Evolutionary conservation across 75 land plant species (phyloP), one percentile per base, ranked within the genome.

Genomic region (Selaginella moellendorffii): DNA sequence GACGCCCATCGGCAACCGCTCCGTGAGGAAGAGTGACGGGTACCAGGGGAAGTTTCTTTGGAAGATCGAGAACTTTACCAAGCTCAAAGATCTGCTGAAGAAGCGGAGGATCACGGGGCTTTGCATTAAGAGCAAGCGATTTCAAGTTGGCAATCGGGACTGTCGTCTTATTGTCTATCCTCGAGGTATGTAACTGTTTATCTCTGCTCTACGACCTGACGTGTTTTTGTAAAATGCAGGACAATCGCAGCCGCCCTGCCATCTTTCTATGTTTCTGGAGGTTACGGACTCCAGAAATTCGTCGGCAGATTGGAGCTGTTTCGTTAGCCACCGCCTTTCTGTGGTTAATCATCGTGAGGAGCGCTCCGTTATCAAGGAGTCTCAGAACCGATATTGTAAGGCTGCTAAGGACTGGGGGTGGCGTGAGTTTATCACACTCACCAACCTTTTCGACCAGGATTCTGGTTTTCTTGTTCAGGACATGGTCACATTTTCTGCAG

Each of bases 321-420:
- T 93, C 81, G 98, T 93, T 28, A 88, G 87, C 67, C 96, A 93
- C 59, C 81, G 96, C 1, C 61, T 93, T 54, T 88, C 96, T 24
- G 90, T 93, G 27, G 90, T 88, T 54, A 89, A 93, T 72, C 98
- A 93, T 69, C 87, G 71, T 28, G 98, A 89, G 29, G 95, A 85
- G 14, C 85, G 83, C 28, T 89, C 98, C 29, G 90, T 93, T 20
- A 80, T 85, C n/a, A 93, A 93, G 62, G 98, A 93, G 68, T 93
- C 98, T 53, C 98, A 93, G 61, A 89, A 93, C 63, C 90, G 98
- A 0, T 93, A 89, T 65, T 93, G 93, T 0, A 93, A 93, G 75
- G 82, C 96, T 68, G 96, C 98, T 28, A 93, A 93, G 64, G 98
- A 93, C 72, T 93, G 96, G 98, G 98, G 98, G 14, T 93, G 98